Evolutionary conservation across 177 flowering plant genomes (phyloP).

Genomic region (Telopea speciosissima): DNA sequence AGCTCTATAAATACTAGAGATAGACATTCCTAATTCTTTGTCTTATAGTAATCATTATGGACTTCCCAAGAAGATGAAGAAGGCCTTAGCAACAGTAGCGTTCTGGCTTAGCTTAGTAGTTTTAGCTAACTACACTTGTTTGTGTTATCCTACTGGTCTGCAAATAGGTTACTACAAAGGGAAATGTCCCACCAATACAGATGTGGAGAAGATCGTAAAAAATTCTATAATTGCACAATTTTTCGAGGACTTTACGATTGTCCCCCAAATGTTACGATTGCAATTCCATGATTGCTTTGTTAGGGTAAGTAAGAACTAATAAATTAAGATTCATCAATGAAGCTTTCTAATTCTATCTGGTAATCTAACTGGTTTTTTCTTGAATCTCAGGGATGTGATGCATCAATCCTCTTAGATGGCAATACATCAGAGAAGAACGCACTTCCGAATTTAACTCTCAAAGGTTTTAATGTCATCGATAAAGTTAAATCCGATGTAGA

Average conservation of each 20-base stretch:
- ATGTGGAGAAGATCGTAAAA: too few species aligned
- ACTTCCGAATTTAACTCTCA: conserved; percentile 73
- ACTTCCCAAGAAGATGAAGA: not conserved
- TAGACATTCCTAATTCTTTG: too few species aligned
- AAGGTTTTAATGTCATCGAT: conserved; percentile 80
- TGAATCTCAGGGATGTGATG: conserved; percentile 75
- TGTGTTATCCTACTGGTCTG: too few species aligned
- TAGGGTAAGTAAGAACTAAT: conserved; percentile 55
- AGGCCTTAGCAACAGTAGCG: not conserved
- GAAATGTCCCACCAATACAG: too few species aligned
- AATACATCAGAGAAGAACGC: conserved; percentile 66
- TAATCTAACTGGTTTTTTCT: not conserved
- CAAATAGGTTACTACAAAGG: too few species aligned
- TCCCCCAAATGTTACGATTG: conserved; percentile 54
- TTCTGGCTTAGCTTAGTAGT: too few species aligned
- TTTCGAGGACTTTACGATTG: too few species aligned
- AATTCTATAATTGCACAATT: too few species aligned
- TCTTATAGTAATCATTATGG: too few species aligned
- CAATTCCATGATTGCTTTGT: conserved; percentile 97
- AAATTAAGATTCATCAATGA: not conserved
- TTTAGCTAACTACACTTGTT: too few species aligned
- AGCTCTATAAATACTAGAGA: too few species aligned
- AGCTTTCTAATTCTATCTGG: too few species aligned
- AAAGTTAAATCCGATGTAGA: conserved; percentile 65
- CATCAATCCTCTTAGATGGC: conserved; percentile 90